Evolutionary conservation across 257 asterid genomes (phyloP), one percentile per base, ranked within the genome.

Genomic region (Solanum infundibuliforme): DNA sequence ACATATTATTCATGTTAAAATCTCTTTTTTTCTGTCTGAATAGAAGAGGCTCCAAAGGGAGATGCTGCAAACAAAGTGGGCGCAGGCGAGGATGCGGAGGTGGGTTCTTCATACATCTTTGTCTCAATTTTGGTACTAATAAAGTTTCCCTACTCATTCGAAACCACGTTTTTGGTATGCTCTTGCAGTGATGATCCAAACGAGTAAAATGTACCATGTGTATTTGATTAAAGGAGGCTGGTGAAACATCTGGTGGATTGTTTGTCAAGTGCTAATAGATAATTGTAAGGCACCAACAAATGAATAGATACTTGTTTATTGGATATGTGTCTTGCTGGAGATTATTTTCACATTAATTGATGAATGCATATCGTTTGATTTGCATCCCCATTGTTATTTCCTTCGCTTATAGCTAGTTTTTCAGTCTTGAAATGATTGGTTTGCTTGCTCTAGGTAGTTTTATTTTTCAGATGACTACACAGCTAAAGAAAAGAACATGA

Each of bases 61-160:
- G 83, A 86, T 66, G 84, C 88, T 86, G 52, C 65, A 16, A 86
- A 71, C 73, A 86, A 86, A 86, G 66, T 62, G 38, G 46, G 84
- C 1, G 29, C 84, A 12, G 62, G 13, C 38, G 84, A 72, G 29
- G 88, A 86, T 21, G 73, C 83, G 0, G 88, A 86, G 88, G 88
- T 86, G 55, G 4, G 88, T 86, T 86, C 83, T 86, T 10, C 35
- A 71, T 46, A 6, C 46, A 43, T 86, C 27, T 31, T n/a, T 69
- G 38, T 25, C 72, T 58, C 6, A 72, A 21, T 86, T 75, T 72
- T 46, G 81, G 65, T 16, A 14, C 4, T 79, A 79, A 43, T 79
- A 1, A 27, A 79, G 38, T 5, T 79, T 16, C 18, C 27, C 27
- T 43, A 27, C 66, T 27, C 65, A 25, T 27, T 27, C 66, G 2